Evolutionary conservation across 148 eudicot genomes (phyloP), one percentile per base, ranked within the genome.

Genomic region (Fallopia convolvulus): DNA sequence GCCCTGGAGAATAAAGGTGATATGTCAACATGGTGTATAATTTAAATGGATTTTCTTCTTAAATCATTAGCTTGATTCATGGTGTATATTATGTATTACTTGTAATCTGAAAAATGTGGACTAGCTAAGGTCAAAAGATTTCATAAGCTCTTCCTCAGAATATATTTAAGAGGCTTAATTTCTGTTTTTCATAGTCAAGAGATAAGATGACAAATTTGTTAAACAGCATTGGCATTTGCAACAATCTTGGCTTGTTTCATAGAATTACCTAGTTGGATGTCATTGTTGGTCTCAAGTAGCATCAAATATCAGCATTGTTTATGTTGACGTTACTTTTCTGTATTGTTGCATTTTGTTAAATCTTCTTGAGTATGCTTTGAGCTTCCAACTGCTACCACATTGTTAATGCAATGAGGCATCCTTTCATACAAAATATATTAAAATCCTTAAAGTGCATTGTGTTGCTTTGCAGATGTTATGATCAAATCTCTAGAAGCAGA

Each of bases 1-100:
- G 78, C 86, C 74, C 68, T 87, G 75, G 85, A 85, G 79, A 91
- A 90, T 76, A 96, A 89, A 93, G 99, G 99, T 96, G 85, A 48
- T 15, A 17, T 68, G 44, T 68, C 42, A 33, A 36, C 44, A 33
- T 5, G 72, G 12, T 15, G 17, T 17, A 33, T 10, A 13, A 33
- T 39, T 68, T 7, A 36, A 36, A 39, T 68, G 44, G 72, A 68
- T 39, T 36, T 2, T 68, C 46, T 36, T n/a, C 46, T 39, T 68
- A 15, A 36, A 36, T 36, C 17, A 68, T 36, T 68, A 68, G 46
- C 71, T 68, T 36, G 44, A 20, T 33, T 33, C 11, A 61, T 26
- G 33, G 30, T 30, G 23, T 61, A 11, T 30, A 26, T 36, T 33
- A 44, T 44, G 9, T 61, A 26, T 61, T 10, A 61, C 5, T 61